Evolutionary conservation across 306 rosid species (phyloP).

Genomic region (Quercus aquifolioides): DNA sequence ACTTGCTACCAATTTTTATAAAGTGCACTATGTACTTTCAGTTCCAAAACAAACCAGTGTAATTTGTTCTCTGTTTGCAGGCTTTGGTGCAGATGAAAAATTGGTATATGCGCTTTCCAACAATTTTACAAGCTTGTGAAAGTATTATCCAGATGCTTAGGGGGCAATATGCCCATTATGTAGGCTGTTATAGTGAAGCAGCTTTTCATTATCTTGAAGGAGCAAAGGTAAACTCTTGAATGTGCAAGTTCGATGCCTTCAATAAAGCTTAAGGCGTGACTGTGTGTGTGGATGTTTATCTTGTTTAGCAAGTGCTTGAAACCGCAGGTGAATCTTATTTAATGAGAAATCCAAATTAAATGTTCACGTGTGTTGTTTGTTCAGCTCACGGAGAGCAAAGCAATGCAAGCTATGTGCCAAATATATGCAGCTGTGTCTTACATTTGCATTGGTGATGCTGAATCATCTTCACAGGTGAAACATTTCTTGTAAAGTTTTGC

Average conservation of each 20-base stretch:
- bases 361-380: conserved; percentile 18
- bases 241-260: conserved; percentile 15
- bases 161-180: conserved; percentile 93
- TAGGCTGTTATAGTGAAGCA: conserved; percentile 88
- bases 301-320: conserved; percentile 5
- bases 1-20: neutral
- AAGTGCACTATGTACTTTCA: conserved; percentile 12
- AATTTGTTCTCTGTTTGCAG: conserved; percentile 43
- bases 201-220: conserved; percentile 87
- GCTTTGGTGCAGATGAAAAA: conserved; percentile 89
- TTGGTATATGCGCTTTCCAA: conserved; percentile 89
- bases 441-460: conserved; percentile 94
- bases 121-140: conserved; percentile 91
- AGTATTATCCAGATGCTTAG: conserved; percentile 91
- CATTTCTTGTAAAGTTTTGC: conserved; percentile 3
- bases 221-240: conserved; percentile 51
- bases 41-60: conserved; percentile 11
- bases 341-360: conserved; percentile 24
- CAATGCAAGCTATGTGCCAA: conserved; percentile 90
- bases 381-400: conserved; percentile 91
- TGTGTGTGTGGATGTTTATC: conserved; percentile 9
- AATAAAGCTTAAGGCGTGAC: conserved; percentile 17
- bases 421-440: conserved; percentile 93
- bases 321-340: conserved; percentile 12
- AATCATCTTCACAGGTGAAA: conserved; percentile 82